Base-by-base conservation (phyloP, 441 rosid genomes). In the Pelargonium citronellum region DNA sequence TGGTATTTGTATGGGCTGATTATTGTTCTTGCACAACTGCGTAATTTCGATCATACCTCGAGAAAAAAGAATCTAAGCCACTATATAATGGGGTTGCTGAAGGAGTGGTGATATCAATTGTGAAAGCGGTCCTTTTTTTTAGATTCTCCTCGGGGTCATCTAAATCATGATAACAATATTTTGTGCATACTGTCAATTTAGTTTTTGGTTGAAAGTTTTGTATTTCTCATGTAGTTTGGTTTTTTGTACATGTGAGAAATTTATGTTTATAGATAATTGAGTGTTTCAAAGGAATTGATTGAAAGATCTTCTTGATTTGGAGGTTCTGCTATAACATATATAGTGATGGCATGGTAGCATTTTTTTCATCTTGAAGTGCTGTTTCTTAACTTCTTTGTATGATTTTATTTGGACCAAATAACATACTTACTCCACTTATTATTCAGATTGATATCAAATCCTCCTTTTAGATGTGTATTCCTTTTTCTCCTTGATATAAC, bases 171-270 rank as follows among this genome's bases (percentile, higher is more conserved):
- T 27, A 27, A 27, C 30, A 27, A 19, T 53, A 15, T 4, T n/a
- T 53, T 53, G 60, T 53, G 5, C 60, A 53, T 53, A 53, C 16
- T 53, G 19, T n/a, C 16, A 53, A 15, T 19, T 15, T 15, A 15
- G 4, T 46, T 53, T 53, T 4, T 53, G 60, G 60, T n/a, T 53
- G 20, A 53, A 53, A 53, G 60, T 53, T 53, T 53, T 53, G 60
- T 4, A 53, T 19, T 53, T 27, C 30, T 27, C 30, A 27, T 27
- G 30, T 2, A 27, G 30, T 27, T 27, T 27, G 30, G 2, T 27
- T 27, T 27, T 27, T 27, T 24, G 30, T 27, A 3, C 30, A 27
- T 27, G 30, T 27, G 1, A 27, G 30, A 27, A 27, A 27, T 27
- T 27, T 27, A 27, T 27, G 30, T 41, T 41, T 41, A 8, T 8